Evolutionary conservation across 805 yeast species (phyloP), one percentile per base, ranked within the genome.

Genomic region (Sugiyamaella lignohabitans): DNA sequence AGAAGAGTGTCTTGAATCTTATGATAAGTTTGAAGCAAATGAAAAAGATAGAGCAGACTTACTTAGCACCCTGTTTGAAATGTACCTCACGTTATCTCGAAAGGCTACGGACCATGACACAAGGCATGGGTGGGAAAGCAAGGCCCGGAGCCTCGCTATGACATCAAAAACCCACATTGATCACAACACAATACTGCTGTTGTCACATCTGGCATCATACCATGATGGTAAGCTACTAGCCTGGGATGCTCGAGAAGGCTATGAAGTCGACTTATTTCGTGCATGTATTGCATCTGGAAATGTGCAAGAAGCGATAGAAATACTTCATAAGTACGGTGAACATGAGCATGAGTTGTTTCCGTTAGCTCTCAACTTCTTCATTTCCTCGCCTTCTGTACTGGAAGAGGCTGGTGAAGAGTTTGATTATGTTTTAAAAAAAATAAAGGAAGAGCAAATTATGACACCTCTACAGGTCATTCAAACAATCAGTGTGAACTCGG

Each of bases 1-100:
- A 47, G 98, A 93, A 61, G 97, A 98, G 0, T 87, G 96, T 56
- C 66, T 88, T 14, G 86, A 82, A 55, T 74, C 84, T 10, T 85
- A 85, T 59, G 88, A 82, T 46, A 74, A 74, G 47, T 85, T 81
- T 58, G 93, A 84, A 45, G 91, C 93, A 0, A 72, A 76, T 43
- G 64, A 64, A 3, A 77, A 75, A 51, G 96, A 91, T 57, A 78
- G 80, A 54, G 75, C 75, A 43, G 94, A 83, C 40, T 72, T 91
- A 38, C 69, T 85, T 46, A 78, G 85, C 2, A 87, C 97, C 0
- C 69, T 91, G 34, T 84, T 80, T 58, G 97, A 91, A 58, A 71
- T 87, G 70, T 93, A 91, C 56, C 65, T 89, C 34, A 71, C 80
- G 0, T 63, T 85, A 50, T n/a, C 44, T 4, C 24, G 32, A 5